A percentile compares a stretch with the other conserved stretches of the same genome.
Conservation (phyloP, 768 basidiomycete species). For the Guyanaporus albipodus region DNA sequence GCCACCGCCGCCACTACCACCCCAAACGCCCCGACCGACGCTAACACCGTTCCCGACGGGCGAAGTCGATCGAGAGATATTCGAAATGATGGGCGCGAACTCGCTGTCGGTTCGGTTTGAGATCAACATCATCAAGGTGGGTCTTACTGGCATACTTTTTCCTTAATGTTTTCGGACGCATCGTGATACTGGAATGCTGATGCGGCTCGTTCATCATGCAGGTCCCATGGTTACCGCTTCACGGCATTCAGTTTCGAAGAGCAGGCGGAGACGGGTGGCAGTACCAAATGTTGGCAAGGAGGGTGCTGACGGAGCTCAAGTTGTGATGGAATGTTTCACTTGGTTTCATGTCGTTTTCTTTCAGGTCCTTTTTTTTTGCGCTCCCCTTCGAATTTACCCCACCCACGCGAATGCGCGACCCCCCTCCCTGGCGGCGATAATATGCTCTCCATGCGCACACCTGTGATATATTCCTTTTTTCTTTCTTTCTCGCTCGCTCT, state of each 20-base stretch:
- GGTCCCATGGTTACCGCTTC: slow-evolving; percentile 91
- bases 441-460: slow-evolving; percentile 19
- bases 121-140: slow-evolving; percentile 93
- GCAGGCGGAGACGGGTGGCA: slow-evolving; percentile 93
- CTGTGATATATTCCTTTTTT: slow-evolving; percentile 20
- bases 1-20: slow-evolving; percentile 7
- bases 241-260: slow-evolving; percentile 94
- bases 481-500: background rate
- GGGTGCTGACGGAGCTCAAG: slow-evolving; percentile 85
- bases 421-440: slow-evolving; percentile 19
- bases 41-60: slow-evolving; percentile 59
- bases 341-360: background rate
- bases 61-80: slow-evolving; percentile 61
- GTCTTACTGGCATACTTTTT: too few species aligned
- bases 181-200: background rate
- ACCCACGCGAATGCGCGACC: slow-evolving; percentile 9
- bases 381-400: background rate
- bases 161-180: too few species aligned
- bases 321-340: slow-evolving; percentile 42
- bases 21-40: slow-evolving; percentile 35
- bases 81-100: slow-evolving; percentile 72
- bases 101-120: slow-evolving; percentile 91
- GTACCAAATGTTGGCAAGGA: slow-evolving; percentile 91
- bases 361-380: background rate
- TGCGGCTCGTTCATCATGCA: slow-evolving; percentile 26